These are phyloP conservation scores for Acer yangbiense DNA, from an alignment of 345 rosid species.

Conservation along the genomic window DNA sequence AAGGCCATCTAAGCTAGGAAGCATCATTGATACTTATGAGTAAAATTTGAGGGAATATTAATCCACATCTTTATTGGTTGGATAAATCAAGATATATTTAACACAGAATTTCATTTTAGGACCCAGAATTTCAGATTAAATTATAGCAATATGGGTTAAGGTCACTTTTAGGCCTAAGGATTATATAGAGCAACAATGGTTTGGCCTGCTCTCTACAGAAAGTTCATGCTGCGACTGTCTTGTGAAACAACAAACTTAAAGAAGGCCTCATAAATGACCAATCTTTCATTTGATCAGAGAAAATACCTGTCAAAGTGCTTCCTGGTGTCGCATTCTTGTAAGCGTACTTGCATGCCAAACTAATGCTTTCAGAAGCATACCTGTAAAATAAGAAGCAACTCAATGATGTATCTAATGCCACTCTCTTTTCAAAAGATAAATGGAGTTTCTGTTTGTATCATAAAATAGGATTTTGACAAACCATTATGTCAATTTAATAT, in stretches of 20 bases:
- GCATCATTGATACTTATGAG: not conserved
- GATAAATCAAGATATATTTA: not conserved
- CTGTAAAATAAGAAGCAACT: slow-evolving; percentile 38
- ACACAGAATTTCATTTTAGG: not conserved
- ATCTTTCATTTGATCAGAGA: not conserved
- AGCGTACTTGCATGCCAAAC: slow-evolving; percentile 81
- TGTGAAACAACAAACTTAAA: not conserved
- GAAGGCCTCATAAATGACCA: not conserved
- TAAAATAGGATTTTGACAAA: not conserved
- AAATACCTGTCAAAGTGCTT: slow-evolving; percentile 75
- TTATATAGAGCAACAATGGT: not conserved
- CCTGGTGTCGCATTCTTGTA: slow-evolving; percentile 88
- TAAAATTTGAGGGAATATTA: not conserved
- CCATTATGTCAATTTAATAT: not conserved
- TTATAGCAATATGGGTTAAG: not conserved
- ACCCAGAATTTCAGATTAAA: not conserved
- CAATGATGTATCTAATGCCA: not conserved
- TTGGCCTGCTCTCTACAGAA: not conserved
- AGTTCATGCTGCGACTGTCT: not conserved
- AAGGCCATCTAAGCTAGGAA: not conserved
- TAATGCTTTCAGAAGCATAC: slow-evolving; percentile 85
- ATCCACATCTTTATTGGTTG: not conserved
- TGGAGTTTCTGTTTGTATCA: slow-evolving; percentile 10
- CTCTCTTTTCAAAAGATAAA: not conserved
- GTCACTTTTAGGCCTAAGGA: not conserved